Evolutionary conservation across 192 early-diverging fungal species (phyloP), one percentile per base, ranked within the genome.

Genomic region (Linnemannia schmuckeri): DNA sequence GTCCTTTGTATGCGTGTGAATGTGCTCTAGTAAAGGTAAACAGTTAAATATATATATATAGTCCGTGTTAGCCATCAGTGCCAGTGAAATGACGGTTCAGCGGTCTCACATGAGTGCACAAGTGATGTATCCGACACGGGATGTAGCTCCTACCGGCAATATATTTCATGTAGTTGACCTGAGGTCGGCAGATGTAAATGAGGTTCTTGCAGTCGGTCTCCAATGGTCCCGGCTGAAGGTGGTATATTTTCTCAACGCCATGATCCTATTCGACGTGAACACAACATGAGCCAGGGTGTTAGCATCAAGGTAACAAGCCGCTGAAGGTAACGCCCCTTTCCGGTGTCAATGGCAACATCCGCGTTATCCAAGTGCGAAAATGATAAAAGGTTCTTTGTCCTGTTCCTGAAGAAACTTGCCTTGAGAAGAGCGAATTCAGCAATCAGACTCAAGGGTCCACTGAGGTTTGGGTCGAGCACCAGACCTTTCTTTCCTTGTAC

Each of bases 191-290:
- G 46, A 99, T 92, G 83, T 97, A 99, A n/a, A 98, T 92, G 35
- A 99, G 75, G 75, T 91, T 93, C 70, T 91, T 91, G 80, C 92
- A 88, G 42, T 97, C 96, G 0, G 94, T 95, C 10, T 95, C 94
- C 76, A 95, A 76, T 44, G 86, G 89, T 22, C 86, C 90, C n/a
- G 91, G 76, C 27, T 95, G 89, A 30, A 99, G 90, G 79, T 97
- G 93, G 86, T 95, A 97, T 72, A 99, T 95, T 90, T 97, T 98
- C 75, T 98, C 97, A 18, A 98, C 97, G 30, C 98, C 98, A 91
- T 99, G 98, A 78, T 99, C 98, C 94, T 96, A 81, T 76, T 42
- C 70, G 63, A 57, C 18, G 40, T 30, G 49, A 52, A 17, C 17
- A 46, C 1, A 47, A 52, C 38, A 49, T 1, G 41, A 66, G 61